A percentile compares a stretch with the other conserved stretches of the same genome.
Evolutionary conservation across 1,139 yeast species (phyloP).

Genomic region (Yamadazyma trypodendri): DNA sequence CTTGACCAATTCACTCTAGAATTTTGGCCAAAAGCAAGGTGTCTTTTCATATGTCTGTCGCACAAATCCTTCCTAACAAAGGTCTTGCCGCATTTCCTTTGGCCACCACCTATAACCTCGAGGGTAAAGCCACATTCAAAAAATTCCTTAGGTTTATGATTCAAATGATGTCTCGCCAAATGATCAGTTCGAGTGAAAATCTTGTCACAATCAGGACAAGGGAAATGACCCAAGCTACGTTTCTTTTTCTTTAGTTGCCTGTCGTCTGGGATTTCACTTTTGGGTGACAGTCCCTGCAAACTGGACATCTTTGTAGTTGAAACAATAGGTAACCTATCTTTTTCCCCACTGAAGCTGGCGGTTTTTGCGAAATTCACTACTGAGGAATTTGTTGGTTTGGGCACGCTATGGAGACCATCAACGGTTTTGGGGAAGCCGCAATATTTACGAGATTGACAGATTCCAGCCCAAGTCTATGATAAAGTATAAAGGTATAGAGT

Average conservation of each 20-base stretch:
- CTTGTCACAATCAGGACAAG: constrained; percentile 38
- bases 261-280: background rate
- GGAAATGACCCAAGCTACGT: constrained; percentile 19
- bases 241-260: constrained; percentile 8
- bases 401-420: background rate
- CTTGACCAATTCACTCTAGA: constrained; percentile 16
- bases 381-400: background rate
- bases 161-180: constrained; percentile 43
- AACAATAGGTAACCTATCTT: background rate
- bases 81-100: constrained; percentile 37
- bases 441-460: background rate
- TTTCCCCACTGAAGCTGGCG: constrained; percentile 4
- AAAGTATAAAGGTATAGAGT: background rate
- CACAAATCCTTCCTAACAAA: constrained; percentile 44
- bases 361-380: background rate
- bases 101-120: constrained; percentile 25
- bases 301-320: constrained; percentile 4
- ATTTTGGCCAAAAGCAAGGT: constrained; percentile 15
- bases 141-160: constrained; percentile 40
- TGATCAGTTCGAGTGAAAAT: constrained; percentile 46
- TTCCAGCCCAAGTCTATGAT: constrained; percentile 1
- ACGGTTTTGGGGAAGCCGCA: background rate
- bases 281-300: constrained; percentile 7
- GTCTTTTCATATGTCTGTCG: constrained; percentile 40
- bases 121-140: constrained; percentile 36